Conservation (phyloP, 768 basidiomycete genomes). For the Auriculariales sp. region DNA sequence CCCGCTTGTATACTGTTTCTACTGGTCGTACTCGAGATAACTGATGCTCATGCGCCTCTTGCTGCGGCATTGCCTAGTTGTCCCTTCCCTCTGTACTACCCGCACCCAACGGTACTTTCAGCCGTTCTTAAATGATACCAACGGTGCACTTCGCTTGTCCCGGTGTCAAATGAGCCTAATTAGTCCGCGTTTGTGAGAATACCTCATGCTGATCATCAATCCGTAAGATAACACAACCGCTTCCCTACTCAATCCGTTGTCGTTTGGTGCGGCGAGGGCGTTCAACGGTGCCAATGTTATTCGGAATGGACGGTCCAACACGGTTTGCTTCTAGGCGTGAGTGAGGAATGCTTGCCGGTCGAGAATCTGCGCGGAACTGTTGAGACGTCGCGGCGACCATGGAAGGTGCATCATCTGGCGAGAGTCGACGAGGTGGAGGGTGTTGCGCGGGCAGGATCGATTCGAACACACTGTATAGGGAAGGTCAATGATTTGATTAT, state of each 20-base stretch:
- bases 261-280: not conserved
- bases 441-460: conserved; percentile 45
- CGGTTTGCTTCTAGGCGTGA: not conserved
- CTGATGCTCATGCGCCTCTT: conserved; percentile 6
- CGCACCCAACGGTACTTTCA: too few species aligned
- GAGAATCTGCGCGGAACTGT: not conserved
- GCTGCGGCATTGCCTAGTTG: too few species aligned
- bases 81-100: too few species aligned
- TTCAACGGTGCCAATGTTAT: not conserved
- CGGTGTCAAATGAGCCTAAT: too few species aligned
- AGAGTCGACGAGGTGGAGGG: conserved; percentile 79
- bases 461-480: conserved; percentile 51
- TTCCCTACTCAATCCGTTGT: too few species aligned
- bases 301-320: not conserved
- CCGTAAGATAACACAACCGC: too few species aligned
- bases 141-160: too few species aligned
- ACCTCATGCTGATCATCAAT: too few species aligned
- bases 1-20: conserved; percentile 74
- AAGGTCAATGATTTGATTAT: not conserved
- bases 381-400: conserved; percentile 38
- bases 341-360: not conserved
- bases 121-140: too few species aligned
- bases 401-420: conserved; percentile 82
- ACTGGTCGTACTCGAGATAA: conserved; percentile 71
- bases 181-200: too few species aligned